phyloP scores from a whole-genome alignment of 2,329 filamentous ascomycete genomes.

The Ophiostoma sp. region DNA sequence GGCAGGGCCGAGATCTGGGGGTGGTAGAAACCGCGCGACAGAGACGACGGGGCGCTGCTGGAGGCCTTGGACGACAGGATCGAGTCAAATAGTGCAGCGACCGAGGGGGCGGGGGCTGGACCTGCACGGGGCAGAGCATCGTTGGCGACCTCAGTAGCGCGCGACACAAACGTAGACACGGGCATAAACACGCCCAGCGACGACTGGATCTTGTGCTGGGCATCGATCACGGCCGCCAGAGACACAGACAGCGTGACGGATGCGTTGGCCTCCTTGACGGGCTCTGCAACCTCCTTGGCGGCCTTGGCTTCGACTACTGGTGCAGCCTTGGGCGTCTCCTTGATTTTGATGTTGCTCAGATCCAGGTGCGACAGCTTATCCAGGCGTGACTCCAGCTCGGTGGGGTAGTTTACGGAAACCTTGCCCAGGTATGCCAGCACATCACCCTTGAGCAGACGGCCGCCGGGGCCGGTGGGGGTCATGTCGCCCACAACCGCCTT shows the following conservation, averaged over 20 bases:
- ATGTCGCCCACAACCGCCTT: conserved; percentile 74
- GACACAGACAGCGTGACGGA: conserved; percentile 71
- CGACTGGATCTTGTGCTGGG: conserved; percentile 73
- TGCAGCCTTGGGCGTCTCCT: conserved; percentile 33
- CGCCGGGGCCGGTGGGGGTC: conserved; percentile 78
- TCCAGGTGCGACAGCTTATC: conserved; percentile 77
- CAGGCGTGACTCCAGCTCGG: conserved; percentile 64
- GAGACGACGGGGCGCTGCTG: not conserved
- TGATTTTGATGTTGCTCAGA: conserved; percentile 87
- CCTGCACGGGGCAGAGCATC: conserved; percentile 67
- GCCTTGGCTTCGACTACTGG: conserved; percentile 37
- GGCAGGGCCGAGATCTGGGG: conserved; percentile 64
- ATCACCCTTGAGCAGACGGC: conserved; percentile 89
- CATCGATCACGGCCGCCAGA: conserved; percentile 68
- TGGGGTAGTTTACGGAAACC: conserved; percentile 67
- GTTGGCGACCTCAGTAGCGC: conserved; percentile 82
- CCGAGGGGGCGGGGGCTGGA: conserved; percentile 56
- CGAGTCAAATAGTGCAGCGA: conserved; percentile 83
- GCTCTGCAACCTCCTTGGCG: conserved; percentile 27
- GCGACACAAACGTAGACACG: conserved; percentile 77
- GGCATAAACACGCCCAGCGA: conserved; percentile 76
- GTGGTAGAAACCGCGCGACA: conserved; percentile 58
- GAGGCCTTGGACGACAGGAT: conserved; percentile 60
- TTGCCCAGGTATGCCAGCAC: conserved; percentile 82
- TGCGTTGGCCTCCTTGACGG: conserved; percentile 34